Base-by-base conservation (phyloP, 2,329 filamentous ascomycete genomes). In the Pseudopyricularia javanii region DNA sequence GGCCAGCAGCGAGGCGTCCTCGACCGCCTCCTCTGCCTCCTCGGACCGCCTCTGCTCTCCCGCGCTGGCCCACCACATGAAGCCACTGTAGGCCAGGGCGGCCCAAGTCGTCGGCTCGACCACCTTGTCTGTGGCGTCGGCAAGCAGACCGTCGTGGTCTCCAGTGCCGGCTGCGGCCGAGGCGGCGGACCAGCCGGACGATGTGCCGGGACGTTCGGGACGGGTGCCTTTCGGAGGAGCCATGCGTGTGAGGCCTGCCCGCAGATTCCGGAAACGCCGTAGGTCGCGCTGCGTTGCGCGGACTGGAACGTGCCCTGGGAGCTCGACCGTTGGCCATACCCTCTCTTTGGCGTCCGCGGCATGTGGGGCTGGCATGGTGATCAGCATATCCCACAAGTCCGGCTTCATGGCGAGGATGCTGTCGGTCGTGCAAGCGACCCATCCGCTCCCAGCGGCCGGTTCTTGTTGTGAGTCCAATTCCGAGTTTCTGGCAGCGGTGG, bases 351-450 rank as follows among this genome's bases (percentile, higher is more conserved):
- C 78, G 47, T 80, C 71, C 52, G 78, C 70, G 3, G 79, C 69
- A 59, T 84, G 73, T 6, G 76, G 66, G 1, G 82, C 76, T 1
- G 90, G 88, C 62, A 97, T 78, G 52, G 88, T 88, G 55, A 97
- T 84, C 37, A 96, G 78, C 60, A 96, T 76, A 64, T 98, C 93
- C 74, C 90, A 97, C 2, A 98, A 78, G 2, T 86, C 79, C 50
- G 83, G 80, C 70, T 97, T 97, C 67, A 88, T 86, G 48, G 82
- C 83, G 14, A 98, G 76, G 54, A 98, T 93, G 62, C 87, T 91
- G 69, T 98, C 93, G 2, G 91, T 97, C 3, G 91, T 96, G 67
- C 91, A 96, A 12, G 91, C 93, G 55, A 95, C 84, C 90, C 91
- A 98, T 37, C 90, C 87, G 14, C 76, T 70, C 32, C 75, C 75